Percentiles rank a stretch among this genome's conserved stretches.
Conservation (phyloP, 805 yeast species). For the Metschnikowia hibisci region DNA sequence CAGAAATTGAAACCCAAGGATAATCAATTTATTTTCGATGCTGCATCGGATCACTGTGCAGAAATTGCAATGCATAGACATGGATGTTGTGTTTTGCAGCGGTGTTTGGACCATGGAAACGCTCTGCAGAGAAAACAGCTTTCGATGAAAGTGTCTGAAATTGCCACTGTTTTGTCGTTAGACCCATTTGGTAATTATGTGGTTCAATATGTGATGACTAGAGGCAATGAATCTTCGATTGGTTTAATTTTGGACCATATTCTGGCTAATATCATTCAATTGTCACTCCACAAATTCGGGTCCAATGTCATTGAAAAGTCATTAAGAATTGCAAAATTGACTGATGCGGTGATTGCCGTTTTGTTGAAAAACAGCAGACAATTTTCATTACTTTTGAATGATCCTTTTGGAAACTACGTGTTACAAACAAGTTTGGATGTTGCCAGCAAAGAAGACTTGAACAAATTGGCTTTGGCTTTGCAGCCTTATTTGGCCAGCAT, state of each 20-base stretch:
- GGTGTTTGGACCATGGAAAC: constrained; percentile 72
- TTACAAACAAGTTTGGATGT: constrained; percentile 58
- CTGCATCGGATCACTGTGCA: constrained; percentile 68
- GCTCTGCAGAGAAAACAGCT: constrained; percentile 63
- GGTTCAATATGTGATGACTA: constrained; percentile 79
- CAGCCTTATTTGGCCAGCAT: constrained; percentile 76
- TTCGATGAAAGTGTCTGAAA: constrained; percentile 61
- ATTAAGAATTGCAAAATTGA: constrained; percentile 44
- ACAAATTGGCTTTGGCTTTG: constrained; percentile 52
- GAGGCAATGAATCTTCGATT: constrained; percentile 39
- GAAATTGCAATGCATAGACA: constrained; percentile 93
- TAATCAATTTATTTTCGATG: constrained; percentile 84
- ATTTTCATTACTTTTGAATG: constrained; percentile 47
- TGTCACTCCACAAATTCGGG: constrained; percentile 60
- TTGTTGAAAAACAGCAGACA: constrained; percentile 34
- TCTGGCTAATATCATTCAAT: constrained; percentile 34
- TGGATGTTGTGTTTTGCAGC: constrained; percentile 82
- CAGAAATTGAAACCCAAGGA: constrained; percentile 64
- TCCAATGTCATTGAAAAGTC: constrained; percentile 58
- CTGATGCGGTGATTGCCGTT: constrained; percentile 42
- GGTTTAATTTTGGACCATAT: constrained; percentile 34
- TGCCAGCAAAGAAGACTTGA: constrained; percentile 49
- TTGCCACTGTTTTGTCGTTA: constrained; percentile 65
- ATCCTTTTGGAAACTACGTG: constrained; percentile 58
- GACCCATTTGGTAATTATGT: constrained; percentile 98